Evolutionary conservation across 31 red algal genomes (phyloP).

Genomic region (Odonthalia washingtoniensis): DNA sequence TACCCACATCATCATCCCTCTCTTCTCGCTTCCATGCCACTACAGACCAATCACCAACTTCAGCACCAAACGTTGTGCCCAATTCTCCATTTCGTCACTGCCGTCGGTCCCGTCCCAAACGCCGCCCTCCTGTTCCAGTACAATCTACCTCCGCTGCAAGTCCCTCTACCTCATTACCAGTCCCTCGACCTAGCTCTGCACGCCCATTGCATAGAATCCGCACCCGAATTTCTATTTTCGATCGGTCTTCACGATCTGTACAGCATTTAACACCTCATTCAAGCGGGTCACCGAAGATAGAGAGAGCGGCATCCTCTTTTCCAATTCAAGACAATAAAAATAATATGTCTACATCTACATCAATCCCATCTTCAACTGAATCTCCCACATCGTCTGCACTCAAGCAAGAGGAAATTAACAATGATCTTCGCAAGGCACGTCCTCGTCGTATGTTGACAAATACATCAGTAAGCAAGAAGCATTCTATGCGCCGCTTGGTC

Average conservation of each 20-base stretch:
- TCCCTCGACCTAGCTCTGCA: neutral
- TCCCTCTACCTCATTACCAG: neutral
- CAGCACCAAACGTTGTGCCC: neutral
- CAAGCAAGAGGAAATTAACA: neutral
- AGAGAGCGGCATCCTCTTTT: neutral
- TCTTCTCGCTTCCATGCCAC: conserved; percentile 14
- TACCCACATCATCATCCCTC: neutral
- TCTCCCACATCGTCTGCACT: neutral
- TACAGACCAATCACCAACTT: conserved; percentile 7
- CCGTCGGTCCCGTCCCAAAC: neutral
- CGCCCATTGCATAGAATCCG: conserved; percentile 9
- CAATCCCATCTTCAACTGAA: neutral
- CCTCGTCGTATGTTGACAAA: neutral
- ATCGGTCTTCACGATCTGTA: neutral
- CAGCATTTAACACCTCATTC: neutral
- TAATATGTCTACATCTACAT: neutral
- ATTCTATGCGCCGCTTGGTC: conserved; percentile 20
- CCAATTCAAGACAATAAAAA: neutral
- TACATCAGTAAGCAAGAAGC: neutral
- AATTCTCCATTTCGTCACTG: neutral
- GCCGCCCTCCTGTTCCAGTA: neutral
- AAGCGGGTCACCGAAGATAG: neutral
- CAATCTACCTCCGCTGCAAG: neutral
- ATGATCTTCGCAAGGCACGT: neutral
- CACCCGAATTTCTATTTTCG: neutral